Conservation (phyloP, 1,139 yeast species). For the Sporopachydermia cereana region DNA sequence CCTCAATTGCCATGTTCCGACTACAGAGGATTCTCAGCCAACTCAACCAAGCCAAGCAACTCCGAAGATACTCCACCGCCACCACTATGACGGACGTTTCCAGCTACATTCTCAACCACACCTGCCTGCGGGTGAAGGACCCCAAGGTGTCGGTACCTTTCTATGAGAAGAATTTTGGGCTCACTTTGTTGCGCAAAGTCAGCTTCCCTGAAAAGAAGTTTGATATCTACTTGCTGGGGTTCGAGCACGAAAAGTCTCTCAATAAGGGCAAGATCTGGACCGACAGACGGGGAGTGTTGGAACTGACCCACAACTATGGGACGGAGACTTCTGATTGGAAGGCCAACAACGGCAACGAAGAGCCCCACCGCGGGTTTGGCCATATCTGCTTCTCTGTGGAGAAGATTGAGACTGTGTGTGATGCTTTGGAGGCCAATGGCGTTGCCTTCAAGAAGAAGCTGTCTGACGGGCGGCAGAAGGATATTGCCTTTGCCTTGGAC, state of each 20-base stretch:
- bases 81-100: conserved; percentile 1
- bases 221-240: conserved; percentile 58
- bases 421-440: conserved; percentile 37
- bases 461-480: conserved; percentile 80
- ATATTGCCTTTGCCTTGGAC: conserved; percentile 89
- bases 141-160: conserved; percentile 63
- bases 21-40: background rate
- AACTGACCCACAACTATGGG: conserved; percentile 75
- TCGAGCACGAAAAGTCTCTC: conserved; percentile 36
- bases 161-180: conserved; percentile 66
- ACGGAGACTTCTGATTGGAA: conserved; percentile 49
- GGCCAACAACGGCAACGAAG: conserved; percentile 71
- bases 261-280: conserved; percentile 39
- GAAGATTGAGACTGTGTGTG: conserved; percentile 55
- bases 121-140: conserved; percentile 65
- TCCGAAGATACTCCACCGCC: background rate
- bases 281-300: conserved; percentile 67
- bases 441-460: conserved; percentile 75
- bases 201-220: conserved; percentile 46
- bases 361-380: conserved; percentile 85
- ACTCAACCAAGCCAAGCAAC: background rate
- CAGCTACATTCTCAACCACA: conserved; percentile 1
- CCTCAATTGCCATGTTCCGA: conserved; percentile 1
- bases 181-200: conserved; percentile 45
- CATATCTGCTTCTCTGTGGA: conserved; percentile 85